Conservation (phyloP, 805 yeast genomes). For the Tetrapisispora taiwanensis region DNA sequence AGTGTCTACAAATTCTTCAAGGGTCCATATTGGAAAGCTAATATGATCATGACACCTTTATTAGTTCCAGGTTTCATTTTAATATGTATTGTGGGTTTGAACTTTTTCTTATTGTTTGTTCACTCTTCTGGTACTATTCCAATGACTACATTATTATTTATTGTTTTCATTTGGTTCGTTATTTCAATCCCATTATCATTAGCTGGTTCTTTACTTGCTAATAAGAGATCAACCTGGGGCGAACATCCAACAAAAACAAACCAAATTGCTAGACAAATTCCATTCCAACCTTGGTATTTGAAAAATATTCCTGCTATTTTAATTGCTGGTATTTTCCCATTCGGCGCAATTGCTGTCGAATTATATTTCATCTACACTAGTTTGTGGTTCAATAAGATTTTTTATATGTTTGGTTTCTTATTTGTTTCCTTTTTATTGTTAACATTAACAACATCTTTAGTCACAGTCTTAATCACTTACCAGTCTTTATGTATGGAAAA, state of each 20-base stretch:
- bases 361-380: slow-evolving; percentile 86
- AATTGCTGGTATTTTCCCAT: slow-evolving; percentile 85
- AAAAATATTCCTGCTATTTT: slow-evolving; percentile 56
- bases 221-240: slow-evolving; percentile 45
- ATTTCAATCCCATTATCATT: slow-evolving; percentile 78
- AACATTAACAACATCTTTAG: slow-evolving; percentile 70
- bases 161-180: slow-evolving; percentile 74
- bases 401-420: slow-evolving; percentile 95
- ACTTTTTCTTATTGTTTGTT: slow-evolving; percentile 68
- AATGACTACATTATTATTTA: slow-evolving; percentile 73
- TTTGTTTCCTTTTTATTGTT: slow-evolving; percentile 79
- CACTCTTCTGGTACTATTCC: slow-evolving; percentile 94
- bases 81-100: slow-evolving; percentile 52
- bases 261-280: slow-evolving; percentile 94
- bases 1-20: slow-evolving; percentile 79
- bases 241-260: slow-evolving; percentile 78
- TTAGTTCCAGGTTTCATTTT: slow-evolving; percentile 78
- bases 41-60: slow-evolving; percentile 71
- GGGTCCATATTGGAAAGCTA: slow-evolving; percentile 84
- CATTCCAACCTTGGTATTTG: slow-evolving; percentile 79
- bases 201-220: slow-evolving; percentile 71
- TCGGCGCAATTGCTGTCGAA: slow-evolving; percentile 90
- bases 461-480: slow-evolving; percentile 71
- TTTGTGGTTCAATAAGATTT: slow-evolving; percentile 86
- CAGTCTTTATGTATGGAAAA: slow-evolving; percentile 82